phyloP scores from a whole-genome alignment of 2,329 filamentous ascomycete genomes.

The Polychaeton citri region DNA sequence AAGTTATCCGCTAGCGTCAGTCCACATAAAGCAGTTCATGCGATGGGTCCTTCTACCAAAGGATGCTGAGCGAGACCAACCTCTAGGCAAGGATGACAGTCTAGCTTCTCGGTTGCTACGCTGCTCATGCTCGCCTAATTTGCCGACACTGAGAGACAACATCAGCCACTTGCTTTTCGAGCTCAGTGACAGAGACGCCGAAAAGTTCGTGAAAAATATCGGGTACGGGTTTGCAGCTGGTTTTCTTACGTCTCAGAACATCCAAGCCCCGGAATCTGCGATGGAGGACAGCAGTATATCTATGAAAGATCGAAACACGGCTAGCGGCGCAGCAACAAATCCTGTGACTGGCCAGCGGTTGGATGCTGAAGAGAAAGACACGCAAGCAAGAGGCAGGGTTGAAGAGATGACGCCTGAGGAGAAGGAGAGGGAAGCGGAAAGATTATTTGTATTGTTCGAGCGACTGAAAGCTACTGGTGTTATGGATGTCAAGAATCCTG shows the following conservation, averaged over 20 bases:
- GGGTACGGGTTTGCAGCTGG: slow-evolving; percentile 91
- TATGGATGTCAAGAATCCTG: slow-evolving; percentile 65
- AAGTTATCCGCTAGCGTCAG: slow-evolving; percentile 57
- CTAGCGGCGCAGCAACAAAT: slow-evolving; percentile 43
- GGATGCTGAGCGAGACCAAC: slow-evolving; percentile 59
- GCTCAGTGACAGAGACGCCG: slow-evolving; percentile 67
- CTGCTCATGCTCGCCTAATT: slow-evolving; percentile 59
- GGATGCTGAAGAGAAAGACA: slow-evolving; percentile 14
- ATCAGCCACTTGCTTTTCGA: slow-evolving; percentile 76
- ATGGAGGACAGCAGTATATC: slow-evolving; percentile 38
- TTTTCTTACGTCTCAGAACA: slow-evolving; percentile 73
- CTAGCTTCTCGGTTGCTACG: slow-evolving; percentile 65
- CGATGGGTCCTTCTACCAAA: slow-evolving; percentile 59
- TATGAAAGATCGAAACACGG: slow-evolving; percentile 11
- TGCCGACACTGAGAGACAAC: slow-evolving; percentile 58
- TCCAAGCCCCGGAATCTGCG: slow-evolving; percentile 58
- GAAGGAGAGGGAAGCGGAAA: slow-evolving; percentile 82
- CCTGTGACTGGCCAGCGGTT: slow-evolving; percentile 73
- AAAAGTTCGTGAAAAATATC: slow-evolving; percentile 75
- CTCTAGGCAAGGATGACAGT: slow-evolving; percentile 62
- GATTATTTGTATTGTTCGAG: slow-evolving; percentile 82
- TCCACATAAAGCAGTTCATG: slow-evolving; percentile 48
- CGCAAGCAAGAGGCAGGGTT: slow-evolving; percentile 52
- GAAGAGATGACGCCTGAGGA: slow-evolving; percentile 81
- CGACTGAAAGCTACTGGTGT: slow-evolving; percentile 62